phyloP scores from a whole-genome alignment of 2,329 filamentous ascomycete species.

The Aureobasidium vineae region DNA sequence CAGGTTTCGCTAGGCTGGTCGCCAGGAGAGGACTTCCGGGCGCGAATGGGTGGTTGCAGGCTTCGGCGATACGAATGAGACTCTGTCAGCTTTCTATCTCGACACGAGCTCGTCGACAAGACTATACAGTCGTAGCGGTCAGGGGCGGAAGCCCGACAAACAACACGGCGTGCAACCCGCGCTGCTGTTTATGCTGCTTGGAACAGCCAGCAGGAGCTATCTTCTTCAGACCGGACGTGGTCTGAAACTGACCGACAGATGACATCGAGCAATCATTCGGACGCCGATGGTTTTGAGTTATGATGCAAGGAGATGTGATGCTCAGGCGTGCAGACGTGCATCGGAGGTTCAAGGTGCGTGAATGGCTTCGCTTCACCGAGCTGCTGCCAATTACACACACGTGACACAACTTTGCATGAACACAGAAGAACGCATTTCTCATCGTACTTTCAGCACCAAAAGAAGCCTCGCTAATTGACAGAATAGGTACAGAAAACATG shows the following conservation, averaged over 20 bases:
- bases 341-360: slow-evolving; percentile 8
- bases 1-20: background rate
- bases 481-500: too few relatives aligned
- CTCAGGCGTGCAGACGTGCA: background rate
- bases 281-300: background rate
- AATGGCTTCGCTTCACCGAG: slow-evolving; percentile 9
- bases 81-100: slow-evolving; percentile 1
- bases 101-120: background rate
- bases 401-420: background rate
- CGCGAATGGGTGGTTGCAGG: background rate
- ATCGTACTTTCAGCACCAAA: background rate
- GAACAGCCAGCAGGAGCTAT: background rate
- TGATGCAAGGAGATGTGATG: slow-evolving; percentile 3
- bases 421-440: background rate
- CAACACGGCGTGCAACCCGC: background rate
- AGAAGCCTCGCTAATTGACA: too few relatives aligned
- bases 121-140: background rate
- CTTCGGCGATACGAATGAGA: background rate
- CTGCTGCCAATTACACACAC: background rate
- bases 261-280: background rate
- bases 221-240: too few relatives aligned
- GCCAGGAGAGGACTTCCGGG: background rate
- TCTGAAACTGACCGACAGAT: background rate
- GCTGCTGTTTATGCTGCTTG: background rate
- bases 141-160: background rate